These are phyloP conservation scores for Plantago ovata DNA, from an alignment of 257 asterid species.

Conservation along the genomic window DNA sequence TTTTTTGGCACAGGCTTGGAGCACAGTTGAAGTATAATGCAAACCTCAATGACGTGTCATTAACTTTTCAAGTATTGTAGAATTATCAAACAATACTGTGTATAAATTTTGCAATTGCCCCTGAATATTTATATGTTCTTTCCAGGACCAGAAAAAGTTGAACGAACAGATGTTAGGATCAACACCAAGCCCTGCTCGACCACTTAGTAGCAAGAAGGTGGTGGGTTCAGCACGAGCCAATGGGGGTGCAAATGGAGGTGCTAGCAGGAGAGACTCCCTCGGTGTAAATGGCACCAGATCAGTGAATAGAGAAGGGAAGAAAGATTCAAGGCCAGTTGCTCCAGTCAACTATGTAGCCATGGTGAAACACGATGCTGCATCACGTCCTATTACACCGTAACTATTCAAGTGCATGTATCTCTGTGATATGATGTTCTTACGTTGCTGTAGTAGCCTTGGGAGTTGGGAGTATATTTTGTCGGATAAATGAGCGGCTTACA, in stretches of 20 bases:
- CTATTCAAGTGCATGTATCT: no score
- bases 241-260: slow-evolving; percentile 37
- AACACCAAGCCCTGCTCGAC: slow-evolving; percentile 71
- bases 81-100: no score
- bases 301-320: slow-evolving; percentile 44
- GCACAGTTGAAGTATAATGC: no score
- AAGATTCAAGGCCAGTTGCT: slow-evolving; percentile 50
- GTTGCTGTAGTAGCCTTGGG: no score
- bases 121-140: not conserved
- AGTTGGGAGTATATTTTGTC: no score
- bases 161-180: slow-evolving; percentile 55
- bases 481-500: no score
- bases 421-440: no score
- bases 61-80: not conserved
- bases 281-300: slow-evolving; percentile 54
- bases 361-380: slow-evolving; percentile 48
- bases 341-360: slow-evolving; percentile 63
- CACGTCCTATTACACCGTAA: slow-evolving; percentile 29
- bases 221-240: slow-evolving; percentile 54
- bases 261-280: slow-evolving; percentile 51
- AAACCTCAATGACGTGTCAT: no score
- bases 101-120: not conserved
- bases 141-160: slow-evolving; percentile 60
- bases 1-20: no score
- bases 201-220: slow-evolving; percentile 43